phyloP scores from a whole-genome alignment of 139 green algal genomes.

The Pycnococcus provasolii region DNA sequence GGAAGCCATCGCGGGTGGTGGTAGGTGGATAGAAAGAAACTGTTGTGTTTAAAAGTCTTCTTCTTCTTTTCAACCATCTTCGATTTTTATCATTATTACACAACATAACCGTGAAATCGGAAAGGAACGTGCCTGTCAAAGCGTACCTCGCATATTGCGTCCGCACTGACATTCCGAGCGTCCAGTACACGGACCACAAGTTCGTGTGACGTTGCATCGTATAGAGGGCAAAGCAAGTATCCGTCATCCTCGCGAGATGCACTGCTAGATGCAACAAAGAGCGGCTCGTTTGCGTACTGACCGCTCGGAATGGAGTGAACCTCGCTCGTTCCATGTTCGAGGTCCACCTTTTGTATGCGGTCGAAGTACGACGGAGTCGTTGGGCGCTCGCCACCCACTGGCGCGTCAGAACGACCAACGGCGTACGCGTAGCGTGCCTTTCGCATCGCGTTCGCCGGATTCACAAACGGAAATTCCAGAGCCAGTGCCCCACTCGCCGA shows the following conservation, averaged over 20 bases:
- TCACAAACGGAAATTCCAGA: conserved; percentile 29
- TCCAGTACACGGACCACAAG: conserved; percentile 15
- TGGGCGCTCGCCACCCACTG: background rate
- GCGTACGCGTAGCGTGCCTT: conserved; percentile 27
- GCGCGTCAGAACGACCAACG: background rate
- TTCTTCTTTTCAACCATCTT: too few species aligned
- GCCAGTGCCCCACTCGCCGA: background rate
- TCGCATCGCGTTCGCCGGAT: background rate
- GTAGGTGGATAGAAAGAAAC: too few species aligned
- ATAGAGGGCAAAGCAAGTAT: conserved; percentile 23
- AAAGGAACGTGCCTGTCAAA: conserved; percentile 12
- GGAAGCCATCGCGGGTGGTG: too few species aligned
- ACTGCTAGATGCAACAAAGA: conserved; percentile 17
- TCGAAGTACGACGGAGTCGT: conserved; percentile 18
- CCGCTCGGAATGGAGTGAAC: conserved; percentile 1
- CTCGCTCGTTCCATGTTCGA: conserved; percentile 4
- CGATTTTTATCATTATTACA: too few species aligned
- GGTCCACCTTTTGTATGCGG: conserved; percentile 28
- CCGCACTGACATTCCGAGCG: background rate
- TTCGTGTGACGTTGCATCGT: conserved; percentile 13
- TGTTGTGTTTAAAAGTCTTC: too few species aligned
- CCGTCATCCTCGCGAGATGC: conserved; percentile 25
- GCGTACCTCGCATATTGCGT: conserved; percentile 3
- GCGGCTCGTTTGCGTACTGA: conserved; percentile 14
- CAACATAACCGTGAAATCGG: conserved; percentile 10